Percentiles rank a stretch among this genome's conserved stretches.
Conservation (phyloP, 1,284 basidiomycete genomes). For the Cutaneotrichosporon dermatis region DNA sequence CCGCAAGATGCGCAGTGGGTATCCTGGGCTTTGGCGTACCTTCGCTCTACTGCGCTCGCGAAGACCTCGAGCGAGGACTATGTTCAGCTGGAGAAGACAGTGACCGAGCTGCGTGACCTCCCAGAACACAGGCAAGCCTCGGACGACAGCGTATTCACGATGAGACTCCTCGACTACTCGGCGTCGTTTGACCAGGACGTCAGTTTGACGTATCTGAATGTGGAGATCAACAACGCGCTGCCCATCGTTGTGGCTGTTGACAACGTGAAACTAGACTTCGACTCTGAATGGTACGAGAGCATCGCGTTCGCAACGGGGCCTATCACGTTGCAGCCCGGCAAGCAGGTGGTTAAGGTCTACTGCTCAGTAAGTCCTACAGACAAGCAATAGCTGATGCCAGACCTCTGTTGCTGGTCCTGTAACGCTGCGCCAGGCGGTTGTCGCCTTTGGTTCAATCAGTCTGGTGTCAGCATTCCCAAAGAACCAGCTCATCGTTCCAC, state of each 20-base stretch:
- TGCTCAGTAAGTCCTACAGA: slow-evolving; percentile 31
- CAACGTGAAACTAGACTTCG: slow-evolving; percentile 30
- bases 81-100: slow-evolving; percentile 11
- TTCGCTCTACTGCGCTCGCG: slow-evolving; percentile 28
- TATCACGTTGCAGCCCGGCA: slow-evolving; percentile 28
- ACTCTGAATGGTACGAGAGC: slow-evolving; percentile 25
- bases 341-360: slow-evolving; percentile 26
- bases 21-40: slow-evolving; percentile 40
- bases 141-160: slow-evolving; percentile 7
- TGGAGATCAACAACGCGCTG: slow-evolving; percentile 34
- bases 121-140: slow-evolving; percentile 13
- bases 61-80: background rate
- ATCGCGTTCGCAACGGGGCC: slow-evolving; percentile 29
- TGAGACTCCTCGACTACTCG: slow-evolving; percentile 14
- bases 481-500: slow-evolving; percentile 12
- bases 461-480: slow-evolving; percentile 19
- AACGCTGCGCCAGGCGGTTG: slow-evolving; percentile 16
- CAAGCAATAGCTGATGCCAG: slow-evolving; percentile 13
- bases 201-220: slow-evolving; percentile 24
- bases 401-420: slow-evolving; percentile 30
- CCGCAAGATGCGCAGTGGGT: slow-evolving; percentile 35
- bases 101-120: slow-evolving; percentile 21
- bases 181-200: slow-evolving; percentile 21
- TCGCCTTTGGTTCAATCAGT: slow-evolving; percentile 23
- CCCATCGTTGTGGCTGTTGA: slow-evolving; percentile 28